These are phyloP conservation scores for Phytopythium oedochilum DNA, from an alignment of 352 stramenopile species.

Conservation along the genomic window DNA sequence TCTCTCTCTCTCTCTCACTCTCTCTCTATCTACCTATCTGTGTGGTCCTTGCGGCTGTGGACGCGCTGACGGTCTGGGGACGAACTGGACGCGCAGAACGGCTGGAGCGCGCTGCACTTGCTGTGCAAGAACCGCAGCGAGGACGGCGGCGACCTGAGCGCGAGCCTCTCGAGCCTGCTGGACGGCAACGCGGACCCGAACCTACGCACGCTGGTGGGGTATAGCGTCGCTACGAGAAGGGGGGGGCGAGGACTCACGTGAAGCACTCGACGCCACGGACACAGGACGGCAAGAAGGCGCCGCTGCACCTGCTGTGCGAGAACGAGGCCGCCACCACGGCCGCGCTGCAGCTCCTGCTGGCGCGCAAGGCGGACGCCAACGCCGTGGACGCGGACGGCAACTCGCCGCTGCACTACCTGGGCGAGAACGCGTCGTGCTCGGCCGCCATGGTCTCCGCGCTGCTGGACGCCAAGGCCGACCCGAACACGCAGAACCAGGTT, in stretches of 20 bases:
- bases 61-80: not conserved
- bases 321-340: conserved; percentile 44
- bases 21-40: no score
- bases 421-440: not conserved
- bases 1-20: not conserved
- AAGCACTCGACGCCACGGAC: not conserved
- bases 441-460: conserved; percentile 22
- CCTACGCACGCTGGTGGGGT: conserved; percentile 27
- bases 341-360: conserved; percentile 36
- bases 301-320: conserved; percentile 72
- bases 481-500: conserved; percentile 72
- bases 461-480: conserved; percentile 33
- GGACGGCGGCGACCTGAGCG: conserved; percentile 26
- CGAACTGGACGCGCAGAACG: conserved; percentile 24
- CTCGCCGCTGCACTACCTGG: conserved; percentile 2
- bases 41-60: no score
- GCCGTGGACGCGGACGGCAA: conserved; percentile 25
- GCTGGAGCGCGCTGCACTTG: conserved; percentile 60
- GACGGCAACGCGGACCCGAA: conserved; percentile 32
- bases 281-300: conserved; percentile 49
- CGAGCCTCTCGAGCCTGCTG: conserved; percentile 36
- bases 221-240: not conserved
- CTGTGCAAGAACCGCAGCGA: conserved; percentile 59
- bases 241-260: not conserved
- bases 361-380: conserved; percentile 31